Evolutionary conservation across 2,329 filamentous ascomycete genomes (phyloP), one percentile per base, ranked within the genome.

Genomic region (Penicillium sp.): DNA sequence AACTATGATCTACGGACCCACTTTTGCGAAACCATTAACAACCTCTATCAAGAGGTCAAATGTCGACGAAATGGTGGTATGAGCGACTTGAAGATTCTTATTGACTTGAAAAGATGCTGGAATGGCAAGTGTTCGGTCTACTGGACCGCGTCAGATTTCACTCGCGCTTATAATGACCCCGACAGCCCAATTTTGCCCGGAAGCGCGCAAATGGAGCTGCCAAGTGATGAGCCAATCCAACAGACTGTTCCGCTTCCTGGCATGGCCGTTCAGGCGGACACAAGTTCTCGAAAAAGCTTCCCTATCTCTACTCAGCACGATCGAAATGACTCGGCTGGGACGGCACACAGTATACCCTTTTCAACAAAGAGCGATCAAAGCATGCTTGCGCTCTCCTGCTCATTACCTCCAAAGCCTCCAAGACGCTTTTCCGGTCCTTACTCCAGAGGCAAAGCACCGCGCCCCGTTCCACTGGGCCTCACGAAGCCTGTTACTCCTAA

Each of bases 91-190:
- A 97, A 97, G 74, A 96, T 98, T 63, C 81, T 99, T 35, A 87
- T 89, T 29, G 95, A 99, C 75, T 79, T 99, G 61, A 99, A 99
- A 75, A 96, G 96, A 72, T 98, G 95, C 72, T 99, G 95, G 95
- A 88, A 93, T 72, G 85, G 93, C 51, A 91, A 95, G 21, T 98
- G 93, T 72, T 88, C 90, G 0, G 78, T 93, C 54, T 96, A 93
- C 72, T 99, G 95, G 93, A 91, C 96, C 61, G 84, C 84, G 0
- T 80, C 86, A 0, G 85, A 91, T 47, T 88, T 88, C 35, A 82
- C 88, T 62, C 78, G 81, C 1, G 83, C 64, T 14, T 72, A 85
- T 45, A 79, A 85, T 13, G 83, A 81, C 14, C 80, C 86, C 3
- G 86, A 91, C 26, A 81, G 85, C 19, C 85, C 89, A 14, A 89